Evolutionary conservation across 1,139 yeast genomes (phyloP), one percentile per base, ranked within the genome.

Genomic region (Lodderomyces margitis): DNA sequence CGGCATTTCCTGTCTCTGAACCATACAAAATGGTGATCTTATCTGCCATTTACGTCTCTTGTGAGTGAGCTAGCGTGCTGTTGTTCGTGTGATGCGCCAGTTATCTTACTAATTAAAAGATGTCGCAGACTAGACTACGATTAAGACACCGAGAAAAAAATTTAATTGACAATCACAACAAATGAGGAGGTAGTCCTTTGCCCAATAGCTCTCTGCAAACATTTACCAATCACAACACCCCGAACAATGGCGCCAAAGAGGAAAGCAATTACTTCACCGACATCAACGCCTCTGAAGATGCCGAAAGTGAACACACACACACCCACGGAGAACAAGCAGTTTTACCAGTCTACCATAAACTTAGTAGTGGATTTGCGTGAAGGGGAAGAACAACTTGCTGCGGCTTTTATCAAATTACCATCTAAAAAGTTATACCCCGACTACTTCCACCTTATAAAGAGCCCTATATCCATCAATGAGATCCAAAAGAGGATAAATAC

Each of bases 1-100:
- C 88, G 1, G 96, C 78, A 53, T 87, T 89, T 1, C 98, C 98
- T 0, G 97, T 87, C 57, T 91, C 98, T 1, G 96, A 84, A 0
- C 97, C 98, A 59, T 86, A 91, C 1, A 92, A 66, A 12, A 92
- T 76, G 21, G 82, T 79, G 11, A 86, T 65, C 43, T 51, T 48
- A 32, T 44, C 45, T 10, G 41, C 7, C 47, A 41, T 44, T 2
- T 15, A 15, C 16, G 32, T 28, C n/a, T 15, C 15, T 15, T 15
- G 19, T 15, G 6, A 17, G 19, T 15, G 6, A 17, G 6, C 19
- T 5, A 17, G 19, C 10, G 19, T 21, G 12, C n/a, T 32, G 10
- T 17, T 15, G n/a, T 32, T 15, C 5, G 10, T 12, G 8, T 15
- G 25, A 19, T 11, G 36, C 11, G 3, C 11, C 6, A 20, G 36